Percentiles rank a stretch among this genome's conserved stretches.
Evolutionary conservation across 2,329 filamentous ascomycete species (phyloP).

Genomic region (Fonsecaea multimorphosa): DNA sequence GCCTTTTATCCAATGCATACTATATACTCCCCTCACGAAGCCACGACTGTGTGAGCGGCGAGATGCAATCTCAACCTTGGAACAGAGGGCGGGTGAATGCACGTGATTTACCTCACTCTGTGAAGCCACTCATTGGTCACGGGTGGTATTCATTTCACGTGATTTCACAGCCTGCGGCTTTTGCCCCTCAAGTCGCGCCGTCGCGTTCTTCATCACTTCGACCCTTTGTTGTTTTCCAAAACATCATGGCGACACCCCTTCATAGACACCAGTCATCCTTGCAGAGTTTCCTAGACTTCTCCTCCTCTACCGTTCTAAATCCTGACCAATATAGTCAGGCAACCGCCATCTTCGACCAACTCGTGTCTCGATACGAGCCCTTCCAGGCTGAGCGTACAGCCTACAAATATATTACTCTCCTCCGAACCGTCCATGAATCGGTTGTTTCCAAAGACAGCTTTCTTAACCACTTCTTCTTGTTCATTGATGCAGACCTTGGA

Average conservation of each 20-base stretch:
- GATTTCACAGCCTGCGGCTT: no score
- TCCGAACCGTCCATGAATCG: slow-evolving; percentile 20
- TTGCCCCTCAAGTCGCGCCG: no score
- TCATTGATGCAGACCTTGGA: slow-evolving; percentile 27
- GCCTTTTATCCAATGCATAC: no score
- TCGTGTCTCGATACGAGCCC: slow-evolving; percentile 1
- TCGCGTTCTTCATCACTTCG: no score
- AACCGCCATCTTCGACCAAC: slow-evolving; percentile 10
- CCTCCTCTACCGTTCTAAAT: slow-evolving; percentile 6
- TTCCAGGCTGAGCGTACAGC: not conserved
- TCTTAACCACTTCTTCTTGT: slow-evolving; percentile 35
- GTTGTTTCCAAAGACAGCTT: slow-evolving; percentile 36
- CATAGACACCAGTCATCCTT: slow-evolving; percentile 16
- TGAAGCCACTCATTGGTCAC: no score
- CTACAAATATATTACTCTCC: slow-evolving; percentile 15
- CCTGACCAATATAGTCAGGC: slow-evolving; percentile 17
- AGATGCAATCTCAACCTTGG: no score
- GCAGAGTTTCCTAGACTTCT: slow-evolving; percentile 14
- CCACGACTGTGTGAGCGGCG: no score
- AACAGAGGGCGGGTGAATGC: no score
- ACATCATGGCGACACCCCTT: slow-evolving; percentile 3
- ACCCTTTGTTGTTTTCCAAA: not conserved
- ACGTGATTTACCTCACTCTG: no score
- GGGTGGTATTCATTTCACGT: no score
- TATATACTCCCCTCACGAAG: no score